A percentile compares a stretch with the other conserved stretches of the same genome.
These are phyloP conservation scores for Paraphaeosphaeria minitans DNA, from an alignment of 2,329 filamentous ascomycete species.

Conservation along the genomic window DNA sequence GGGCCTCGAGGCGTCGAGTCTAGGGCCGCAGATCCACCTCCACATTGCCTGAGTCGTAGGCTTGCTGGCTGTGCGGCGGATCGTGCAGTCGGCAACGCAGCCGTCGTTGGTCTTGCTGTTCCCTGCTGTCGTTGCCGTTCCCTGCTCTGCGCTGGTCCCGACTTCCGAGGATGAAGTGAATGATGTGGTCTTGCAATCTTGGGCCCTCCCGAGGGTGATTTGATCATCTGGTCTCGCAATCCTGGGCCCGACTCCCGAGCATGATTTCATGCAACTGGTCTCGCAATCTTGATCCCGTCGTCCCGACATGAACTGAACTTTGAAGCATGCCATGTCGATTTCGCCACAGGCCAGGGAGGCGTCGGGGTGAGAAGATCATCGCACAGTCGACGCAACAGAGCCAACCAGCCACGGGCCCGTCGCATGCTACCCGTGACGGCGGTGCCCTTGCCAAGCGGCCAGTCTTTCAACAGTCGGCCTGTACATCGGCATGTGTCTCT, in stretches of 20 bases:
- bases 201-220: too few species aligned
- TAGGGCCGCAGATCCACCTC: slow-evolving; percentile 25
- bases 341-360: neutral
- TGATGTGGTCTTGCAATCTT: slow-evolving; percentile 11
- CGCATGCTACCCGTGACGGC: neutral
- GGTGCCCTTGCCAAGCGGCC: neutral
- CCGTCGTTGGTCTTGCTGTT: slow-evolving; percentile 29
- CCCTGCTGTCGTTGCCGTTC: too few species aligned
- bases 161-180: too few species aligned
- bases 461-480: slow-evolving; percentile 6
- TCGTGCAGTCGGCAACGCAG: slow-evolving; percentile 22
- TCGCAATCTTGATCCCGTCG: too few species aligned
- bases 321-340: too few species aligned
- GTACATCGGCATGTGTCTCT: neutral
- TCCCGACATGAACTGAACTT: too few species aligned
- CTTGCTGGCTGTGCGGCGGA: slow-evolving; percentile 16
- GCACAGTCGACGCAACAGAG: neutral
- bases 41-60: slow-evolving; percentile 24
- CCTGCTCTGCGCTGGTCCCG: neutral
- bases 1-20: neutral
- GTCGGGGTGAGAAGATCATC: slow-evolving; percentile 3
- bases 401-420: slow-evolving; percentile 1
- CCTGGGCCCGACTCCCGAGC: too few species aligned
- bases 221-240: too few species aligned
- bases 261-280: too few species aligned